phyloP scores from a whole-genome alignment of 805 yeast genomes.

The Candida boleticola region DNA sequence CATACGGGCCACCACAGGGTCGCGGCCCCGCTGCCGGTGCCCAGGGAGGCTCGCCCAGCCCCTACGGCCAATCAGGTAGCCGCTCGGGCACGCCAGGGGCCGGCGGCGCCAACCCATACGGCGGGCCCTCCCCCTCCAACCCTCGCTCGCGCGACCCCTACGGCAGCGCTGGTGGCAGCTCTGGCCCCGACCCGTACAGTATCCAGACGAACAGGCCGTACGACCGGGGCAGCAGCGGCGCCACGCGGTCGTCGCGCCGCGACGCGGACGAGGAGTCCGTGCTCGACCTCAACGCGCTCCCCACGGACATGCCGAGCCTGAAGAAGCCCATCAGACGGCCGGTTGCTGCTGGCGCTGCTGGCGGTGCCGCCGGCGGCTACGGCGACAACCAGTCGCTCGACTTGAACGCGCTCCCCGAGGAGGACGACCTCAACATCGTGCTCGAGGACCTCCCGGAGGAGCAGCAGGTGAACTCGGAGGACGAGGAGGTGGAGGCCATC shows the following conservation, averaged over 20 bases:
- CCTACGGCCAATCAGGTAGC: slow-evolving; percentile 5
- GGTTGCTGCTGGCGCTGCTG: slow-evolving; percentile 2
- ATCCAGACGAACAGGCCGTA: slow-evolving; percentile 1
- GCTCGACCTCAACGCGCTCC: slow-evolving; percentile 27
- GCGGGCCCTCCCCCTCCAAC: neutral
- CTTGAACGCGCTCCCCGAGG: slow-evolving; percentile 31
- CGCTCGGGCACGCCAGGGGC: slow-evolving; percentile 1
- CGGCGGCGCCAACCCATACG: slow-evolving; percentile 8
- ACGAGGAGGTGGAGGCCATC: slow-evolving; percentile 84
- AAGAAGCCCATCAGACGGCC: slow-evolving; percentile 22
- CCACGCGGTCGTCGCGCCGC: neutral
- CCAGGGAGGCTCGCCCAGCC: slow-evolving; percentile 1
- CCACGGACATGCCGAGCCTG: slow-evolving; percentile 2
- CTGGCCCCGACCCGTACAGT: slow-evolving; percentile 1
- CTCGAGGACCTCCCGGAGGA: slow-evolving; percentile 37
- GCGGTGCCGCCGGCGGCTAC: no score
- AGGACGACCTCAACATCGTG: slow-evolving; percentile 39
- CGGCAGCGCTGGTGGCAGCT: neutral
- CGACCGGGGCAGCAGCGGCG: slow-evolving; percentile 7
- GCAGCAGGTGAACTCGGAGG: slow-evolving; percentile 55
- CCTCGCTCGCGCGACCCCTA: neutral
- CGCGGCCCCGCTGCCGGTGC: neutral
- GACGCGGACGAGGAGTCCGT: slow-evolving; percentile 27
- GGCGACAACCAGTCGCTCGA: slow-evolving; percentile 27
- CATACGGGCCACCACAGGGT: slow-evolving; percentile 8